phyloP scores from a whole-genome alignment of 2,329 filamentous ascomycete genomes.

The Pyrenochaeta sp. region DNA sequence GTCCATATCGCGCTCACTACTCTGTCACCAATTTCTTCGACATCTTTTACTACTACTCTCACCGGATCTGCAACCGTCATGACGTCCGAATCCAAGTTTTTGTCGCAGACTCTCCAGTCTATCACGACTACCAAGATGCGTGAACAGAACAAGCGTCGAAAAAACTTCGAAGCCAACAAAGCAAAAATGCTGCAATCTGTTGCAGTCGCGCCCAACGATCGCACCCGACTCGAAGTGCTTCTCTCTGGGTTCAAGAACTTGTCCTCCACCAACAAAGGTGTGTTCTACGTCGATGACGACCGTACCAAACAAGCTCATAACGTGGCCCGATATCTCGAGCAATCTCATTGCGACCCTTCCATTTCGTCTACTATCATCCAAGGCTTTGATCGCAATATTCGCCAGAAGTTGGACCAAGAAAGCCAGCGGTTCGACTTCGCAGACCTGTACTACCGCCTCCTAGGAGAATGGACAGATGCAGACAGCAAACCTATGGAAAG shows the following conservation, averaged over 20 bases:
- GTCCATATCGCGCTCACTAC: background rate
- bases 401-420: slow-evolving; percentile 22
- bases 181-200: slow-evolving; percentile 7
- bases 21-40: background rate
- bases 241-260: slow-evolving; percentile 15
- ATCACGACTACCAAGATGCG: slow-evolving; percentile 24
- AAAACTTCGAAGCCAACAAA: slow-evolving; percentile 20
- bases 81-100: slow-evolving; percentile 19
- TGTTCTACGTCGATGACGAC: slow-evolving; percentile 16
- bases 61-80: background rate
- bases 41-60: background rate
- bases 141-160: slow-evolving; percentile 22
- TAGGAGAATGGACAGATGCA: slow-evolving; percentile 21
- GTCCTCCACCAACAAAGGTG: slow-evolving; percentile 21
- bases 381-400: slow-evolving; percentile 14
- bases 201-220: slow-evolving; percentile 8
- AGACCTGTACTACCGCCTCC: slow-evolving; percentile 24
- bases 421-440: slow-evolving; percentile 23
- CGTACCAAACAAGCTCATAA: slow-evolving; percentile 12
- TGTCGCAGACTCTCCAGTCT: slow-evolving; percentile 26
- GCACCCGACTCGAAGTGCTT: slow-evolving; percentile 10
- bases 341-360: slow-evolving; percentile 20
- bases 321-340: slow-evolving; percentile 19
- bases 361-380: slow-evolving; percentile 12
- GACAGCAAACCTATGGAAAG: slow-evolving; percentile 15